Base-by-base conservation (phyloP, 805 yeast species). In the Schwanniomyces yamadae region DNA sequence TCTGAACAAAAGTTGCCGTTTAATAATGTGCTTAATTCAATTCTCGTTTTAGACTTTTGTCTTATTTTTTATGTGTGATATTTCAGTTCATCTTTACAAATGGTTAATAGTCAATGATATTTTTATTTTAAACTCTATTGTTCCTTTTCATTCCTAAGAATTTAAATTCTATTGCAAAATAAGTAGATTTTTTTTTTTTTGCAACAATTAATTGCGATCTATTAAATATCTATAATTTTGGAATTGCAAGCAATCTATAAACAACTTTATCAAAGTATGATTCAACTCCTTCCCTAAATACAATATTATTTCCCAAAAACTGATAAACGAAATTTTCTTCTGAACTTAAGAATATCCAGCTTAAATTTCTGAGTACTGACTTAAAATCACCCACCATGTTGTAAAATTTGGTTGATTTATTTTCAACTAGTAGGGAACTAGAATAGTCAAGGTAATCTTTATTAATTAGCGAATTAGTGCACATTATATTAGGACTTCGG, bases 1-100 rank as follows among this genome's bases (percentile, higher is more conserved):
- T 73, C 47, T 72, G 44, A 35, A 17, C 13, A 19, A 15, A 28
- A 7, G 23, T 7, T 21, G 7, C 7, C 10, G 7, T 21, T 21
- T 10, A 21, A 8, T 21, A 8, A 21, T 21, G 10, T 21, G 10
- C 10, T 21, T 21, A 7, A 21, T 21, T 21, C 23, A 21, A 8
- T 21, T 21, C 23, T 21, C 10, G 23, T 10, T 21, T 21, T 21
- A 8, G 10, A 8, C 10, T 21, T 8, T 21, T 10, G 10, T 21
- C 12, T 9, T 13, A 13, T 25, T 28, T 19, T 18, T 12, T 28
- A 15, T 28, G 31, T 15, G 7, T 28, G 17, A 28, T 28, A 15
- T n/a, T 19, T 28, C 19, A 28, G 13, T 28, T 19, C 31, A 18
- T 28, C 23, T 28, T 18, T 23, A 16, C 6, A 5, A 11, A 5